A percentile compares a stretch with the other conserved stretches of the same genome.
These are phyloP conservation scores for Protea cynaroides DNA, from an alignment of 164 flowering plant species.

Conservation along the genomic window DNA sequence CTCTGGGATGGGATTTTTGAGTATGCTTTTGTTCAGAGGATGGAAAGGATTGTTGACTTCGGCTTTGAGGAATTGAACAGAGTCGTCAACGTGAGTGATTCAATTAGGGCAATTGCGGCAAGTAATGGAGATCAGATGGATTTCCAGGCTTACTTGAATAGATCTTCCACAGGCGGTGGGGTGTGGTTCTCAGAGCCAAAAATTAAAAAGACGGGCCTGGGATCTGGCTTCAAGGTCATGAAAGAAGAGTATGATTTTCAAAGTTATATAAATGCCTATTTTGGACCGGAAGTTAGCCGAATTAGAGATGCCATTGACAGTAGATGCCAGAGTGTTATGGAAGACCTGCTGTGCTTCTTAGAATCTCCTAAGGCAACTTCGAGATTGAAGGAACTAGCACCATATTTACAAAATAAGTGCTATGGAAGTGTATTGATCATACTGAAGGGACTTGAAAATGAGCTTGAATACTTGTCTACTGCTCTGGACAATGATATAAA, in stretches of 20 bases:
- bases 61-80: conserved; percentile 46
- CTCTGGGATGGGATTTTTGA: conserved; percentile 97
- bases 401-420: conserved; percentile 78
- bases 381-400: conserved; percentile 68
- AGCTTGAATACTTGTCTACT: conserved; percentile 48
- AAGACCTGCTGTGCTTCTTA: conserved; percentile 70
- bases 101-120: conserved; percentile 33
- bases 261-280: conserved; percentile 65
- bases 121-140: conserved; percentile 27
- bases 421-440: conserved; percentile 60
- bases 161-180: conserved; percentile 60
- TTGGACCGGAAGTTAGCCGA: conserved; percentile 77
- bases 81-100: conserved; percentile 41
- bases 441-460: conserved; percentile 50
- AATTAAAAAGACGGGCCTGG: conserved; percentile 31
- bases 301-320: conserved; percentile 81
- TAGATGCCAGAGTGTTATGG: conserved; percentile 59
- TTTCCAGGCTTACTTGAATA: conserved; percentile 44
- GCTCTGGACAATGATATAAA: conserved; percentile 28
- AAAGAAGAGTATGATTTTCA: conserved; percentile 58
- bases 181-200: conserved; percentile 82
- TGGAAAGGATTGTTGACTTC: conserved; percentile 59
- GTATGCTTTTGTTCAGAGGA: conserved; percentile 75
- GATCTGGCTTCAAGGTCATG: conserved; percentile 32
- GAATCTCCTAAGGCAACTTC: conserved; percentile 72